Evolutionary conservation across 2,329 filamentous ascomycete genomes (phyloP), one percentile per base, ranked within the genome.

Genomic region (Colletotrichum sansevieriae): DNA sequence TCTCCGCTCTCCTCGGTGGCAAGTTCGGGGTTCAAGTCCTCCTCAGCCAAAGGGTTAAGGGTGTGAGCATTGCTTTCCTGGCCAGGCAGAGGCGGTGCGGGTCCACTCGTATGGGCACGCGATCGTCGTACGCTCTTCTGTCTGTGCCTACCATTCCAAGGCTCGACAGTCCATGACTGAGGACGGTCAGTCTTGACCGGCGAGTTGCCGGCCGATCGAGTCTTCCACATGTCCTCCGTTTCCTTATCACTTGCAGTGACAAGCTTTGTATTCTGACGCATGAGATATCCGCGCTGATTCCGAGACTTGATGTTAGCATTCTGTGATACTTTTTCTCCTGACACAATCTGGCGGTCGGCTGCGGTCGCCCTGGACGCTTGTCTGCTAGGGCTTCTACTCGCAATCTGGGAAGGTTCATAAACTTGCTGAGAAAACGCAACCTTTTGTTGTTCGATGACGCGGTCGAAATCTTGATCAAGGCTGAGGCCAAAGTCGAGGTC

Each of bases 191-290:
- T 90, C 76, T 97, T 93, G 35, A 90, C 77, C 3, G 93, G 90
- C 6, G 92, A 93, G 74, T 88, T 91, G 15, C 87, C 88, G 13
- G 87, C 88, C 33, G 91, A 90, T 63, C 88, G 88, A 22, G 85
- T 84, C 25, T 84, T 78, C 78, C 83, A 79, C 72, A 81, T 72
- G 80, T 90, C 76, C 78, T 91, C 83, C 37, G 84, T 81, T 71
- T 91, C 85, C 72, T 92, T 91, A 78, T 94, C 91, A 77, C 91
- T 97, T n/a, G 96, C 96, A 57, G 97, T 90, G 58, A 99, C 94
- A 62, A 99, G 88, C 80, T 98, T 98, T 3, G 95, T 98, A 81
- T 98, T 99, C 75, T 99, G 95, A 75, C 96, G 91, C 95, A 98
- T 99, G 52, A 98, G 86, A 77, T 99, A 99, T 65, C 96, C 96